Base-by-base conservation (phyloP, 2,329 filamentous ascomycete species). In the Fusarium penzigii region DNA sequence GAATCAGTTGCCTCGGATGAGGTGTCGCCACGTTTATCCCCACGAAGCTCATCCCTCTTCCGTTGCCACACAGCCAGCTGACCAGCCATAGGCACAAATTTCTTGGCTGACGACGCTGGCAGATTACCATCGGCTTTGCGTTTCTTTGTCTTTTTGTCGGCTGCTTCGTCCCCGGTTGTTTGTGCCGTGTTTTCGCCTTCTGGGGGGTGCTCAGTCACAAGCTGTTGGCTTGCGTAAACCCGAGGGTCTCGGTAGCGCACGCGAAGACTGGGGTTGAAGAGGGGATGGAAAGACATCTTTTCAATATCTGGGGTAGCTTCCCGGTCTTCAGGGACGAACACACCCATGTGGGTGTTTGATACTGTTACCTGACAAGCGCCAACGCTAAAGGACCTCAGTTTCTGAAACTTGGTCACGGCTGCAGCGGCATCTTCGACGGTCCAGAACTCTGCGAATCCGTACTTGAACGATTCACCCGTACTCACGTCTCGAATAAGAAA, bases 391-490 rank as follows among this genome's bases (percentile, higher is more conserved):
- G 85, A 87, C 11, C 89, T 83, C 29, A 86, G 84, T 34, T 85
- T 86, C 39, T 84, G 83, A 61, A 88, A 87, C 59, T 90, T 90
- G 17, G 81, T 78, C 65, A 92, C 74, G 5, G 90, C 90, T 17
- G 85, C 87, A 68, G 86, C 81, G 2, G 90, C 89, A 68, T 94
- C 89, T 67, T 88, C 84, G 16, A 90, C 76, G 0, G 84, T 88
- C 62, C 84, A 86, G 67, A 92, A 95, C 69, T 95, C 90, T 1
- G 86, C 90, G 70, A 95, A 95, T 0, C 90, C 90, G 63, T 90
- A 95, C 59, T 86, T 83, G 79, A 89, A 89, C 46, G 87, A 90
- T 54, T 89, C 86, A 49, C 90, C 82, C 5, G 80, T 87, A 54
- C 78, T 79, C 42, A 85, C 80, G 65, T 93, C 88, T 49, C 90